Conservation (phyloP, 2,329 filamentous ascomycete genomes). For the Fragosphaeria purpurea region DNA sequence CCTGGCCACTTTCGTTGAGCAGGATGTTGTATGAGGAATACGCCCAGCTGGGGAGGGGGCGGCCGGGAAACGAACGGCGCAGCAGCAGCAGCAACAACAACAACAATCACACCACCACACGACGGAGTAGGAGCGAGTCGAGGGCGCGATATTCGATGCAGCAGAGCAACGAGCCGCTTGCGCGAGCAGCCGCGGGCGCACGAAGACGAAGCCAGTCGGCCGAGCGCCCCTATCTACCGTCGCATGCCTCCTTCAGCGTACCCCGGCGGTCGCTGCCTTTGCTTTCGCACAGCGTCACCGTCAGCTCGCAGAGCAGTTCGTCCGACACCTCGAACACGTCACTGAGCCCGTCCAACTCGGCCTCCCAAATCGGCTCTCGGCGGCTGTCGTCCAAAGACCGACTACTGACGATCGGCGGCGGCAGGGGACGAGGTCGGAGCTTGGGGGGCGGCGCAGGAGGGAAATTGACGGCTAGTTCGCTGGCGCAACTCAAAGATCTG, state of each 20-base stretch:
- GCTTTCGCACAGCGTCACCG: constrained; percentile 4
- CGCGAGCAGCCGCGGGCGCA: neutral
- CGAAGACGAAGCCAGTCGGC: neutral
- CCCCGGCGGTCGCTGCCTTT: constrained; percentile 11
- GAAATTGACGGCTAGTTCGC: neutral
- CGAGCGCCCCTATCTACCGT: constrained; percentile 15
- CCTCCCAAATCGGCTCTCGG: constrained; percentile 11
- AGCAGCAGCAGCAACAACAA: neutral
- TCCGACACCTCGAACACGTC: constrained; percentile 12
- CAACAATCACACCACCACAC: neutral
- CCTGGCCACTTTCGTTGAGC: too few relatives aligned
- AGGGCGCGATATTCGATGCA: constrained; percentile 3
- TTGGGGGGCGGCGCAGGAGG: neutral
- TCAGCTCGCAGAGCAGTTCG: constrained; percentile 2
- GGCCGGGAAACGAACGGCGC: constrained; percentile 1
- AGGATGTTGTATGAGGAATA: constrained; percentile 16
- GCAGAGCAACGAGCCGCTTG: neutral
- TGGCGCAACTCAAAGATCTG: constrained; percentile 5
- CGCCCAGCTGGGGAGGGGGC: constrained; percentile 13
- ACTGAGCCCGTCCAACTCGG: constrained; percentile 15
- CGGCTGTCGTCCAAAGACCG: neutral
- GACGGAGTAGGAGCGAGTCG: constrained; percentile 1
- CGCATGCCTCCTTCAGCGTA: constrained; percentile 16
- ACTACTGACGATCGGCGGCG: too few relatives aligned
- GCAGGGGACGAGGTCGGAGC: neutral